Percentiles rank a stretch among this genome's conserved stretches.
Conservation (phyloP, 2,329 filamentous ascomycete genomes). For the Septoria petroselini region DNA sequence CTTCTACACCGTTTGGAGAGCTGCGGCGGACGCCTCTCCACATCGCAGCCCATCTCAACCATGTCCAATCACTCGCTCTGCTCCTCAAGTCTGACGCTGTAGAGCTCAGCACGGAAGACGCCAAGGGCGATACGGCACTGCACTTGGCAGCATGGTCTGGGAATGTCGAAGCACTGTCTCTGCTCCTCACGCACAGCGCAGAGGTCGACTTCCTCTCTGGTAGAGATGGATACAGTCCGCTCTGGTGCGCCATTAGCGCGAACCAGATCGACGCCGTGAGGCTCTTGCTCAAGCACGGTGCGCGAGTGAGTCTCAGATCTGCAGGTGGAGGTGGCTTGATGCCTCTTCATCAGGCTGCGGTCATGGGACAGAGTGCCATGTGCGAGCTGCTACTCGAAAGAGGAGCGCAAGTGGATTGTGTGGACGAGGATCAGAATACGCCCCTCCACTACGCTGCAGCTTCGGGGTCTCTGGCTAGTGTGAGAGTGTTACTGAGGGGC, state of each 20-base stretch:
- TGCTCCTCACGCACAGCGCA: slow-evolving; percentile 28
- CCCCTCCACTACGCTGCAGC: slow-evolving; percentile 34
- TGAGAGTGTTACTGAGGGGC: slow-evolving; percentile 25
- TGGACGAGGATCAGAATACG: slow-evolving; percentile 31
- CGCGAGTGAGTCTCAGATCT: slow-evolving; percentile 29
- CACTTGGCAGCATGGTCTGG: slow-evolving; percentile 34
- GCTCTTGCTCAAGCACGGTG: slow-evolving; percentile 30
- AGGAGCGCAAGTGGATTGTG: slow-evolving; percentile 31
- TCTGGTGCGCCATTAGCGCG: slow-evolving; percentile 34
- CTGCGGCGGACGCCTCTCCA: slow-evolving; percentile 34
- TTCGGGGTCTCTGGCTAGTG: slow-evolving; percentile 24
- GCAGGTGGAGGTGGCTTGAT: slow-evolving; percentile 23
- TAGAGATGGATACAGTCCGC: slow-evolving; percentile 32
- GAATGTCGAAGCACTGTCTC: slow-evolving; percentile 29
- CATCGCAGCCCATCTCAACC: slow-evolving; percentile 33
- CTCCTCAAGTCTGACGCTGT: slow-evolving; percentile 28
- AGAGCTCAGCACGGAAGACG: slow-evolving; percentile 27
- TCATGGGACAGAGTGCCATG: slow-evolving; percentile 33
- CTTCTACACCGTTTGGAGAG: slow-evolving; percentile 24
- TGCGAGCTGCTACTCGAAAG: slow-evolving; percentile 32
- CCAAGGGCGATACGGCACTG: slow-evolving; percentile 32
- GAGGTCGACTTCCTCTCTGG: slow-evolving; percentile 33
- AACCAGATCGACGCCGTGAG: slow-evolving; percentile 31
- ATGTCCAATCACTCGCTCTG: slow-evolving; percentile 19
- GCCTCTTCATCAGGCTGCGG: slow-evolving; percentile 34